Conservation (phyloP, 2,329 filamentous ascomycete genomes). For the Trichoderma oligosporum region DNA sequence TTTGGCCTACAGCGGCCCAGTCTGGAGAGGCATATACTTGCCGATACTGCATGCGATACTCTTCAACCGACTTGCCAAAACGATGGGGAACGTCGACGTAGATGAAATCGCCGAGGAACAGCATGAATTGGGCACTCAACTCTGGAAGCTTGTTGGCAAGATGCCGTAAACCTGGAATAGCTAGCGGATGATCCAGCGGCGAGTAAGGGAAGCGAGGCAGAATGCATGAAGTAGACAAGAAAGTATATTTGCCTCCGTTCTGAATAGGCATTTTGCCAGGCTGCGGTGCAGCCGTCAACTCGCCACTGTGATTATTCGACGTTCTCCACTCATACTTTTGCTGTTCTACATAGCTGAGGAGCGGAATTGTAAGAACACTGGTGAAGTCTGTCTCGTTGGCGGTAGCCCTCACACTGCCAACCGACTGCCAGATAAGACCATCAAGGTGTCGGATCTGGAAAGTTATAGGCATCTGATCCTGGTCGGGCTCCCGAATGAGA, state of each 20-base stretch:
- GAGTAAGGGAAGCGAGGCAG: constrained; percentile 88
- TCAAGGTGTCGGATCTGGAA: constrained; percentile 61
- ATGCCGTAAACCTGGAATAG: constrained; percentile 74
- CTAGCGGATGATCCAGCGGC: constrained; percentile 74
- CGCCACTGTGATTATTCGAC: constrained; percentile 81
- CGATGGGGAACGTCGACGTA: constrained; percentile 84
- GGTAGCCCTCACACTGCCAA: constrained; percentile 62
- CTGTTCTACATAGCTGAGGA: constrained; percentile 62
- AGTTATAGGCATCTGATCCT: constrained; percentile 68
- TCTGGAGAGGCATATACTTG: constrained; percentile 95
- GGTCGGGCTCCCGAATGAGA: constrained; percentile 79
- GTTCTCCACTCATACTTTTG: constrained; percentile 78
- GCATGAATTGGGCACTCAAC: constrained; percentile 72
- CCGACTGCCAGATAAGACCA: constrained; percentile 59
- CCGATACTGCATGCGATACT: constrained; percentile 88
- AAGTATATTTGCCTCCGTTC: constrained; percentile 72
- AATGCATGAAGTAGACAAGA: constrained; percentile 89
- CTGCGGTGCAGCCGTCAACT: constrained; percentile 73
- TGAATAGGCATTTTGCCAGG: constrained; percentile 59
- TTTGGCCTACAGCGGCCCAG: constrained; percentile 70
- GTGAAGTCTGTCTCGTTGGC: constrained; percentile 81
- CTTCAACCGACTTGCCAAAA: constrained; percentile 66
- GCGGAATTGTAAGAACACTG: constrained; percentile 60
- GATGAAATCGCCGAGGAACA: constrained; percentile 85
- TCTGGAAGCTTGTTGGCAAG: constrained; percentile 69